Evolutionary conservation across 305 asterid species (phyloP).

Genomic region (Nicotiana rustica): DNA sequence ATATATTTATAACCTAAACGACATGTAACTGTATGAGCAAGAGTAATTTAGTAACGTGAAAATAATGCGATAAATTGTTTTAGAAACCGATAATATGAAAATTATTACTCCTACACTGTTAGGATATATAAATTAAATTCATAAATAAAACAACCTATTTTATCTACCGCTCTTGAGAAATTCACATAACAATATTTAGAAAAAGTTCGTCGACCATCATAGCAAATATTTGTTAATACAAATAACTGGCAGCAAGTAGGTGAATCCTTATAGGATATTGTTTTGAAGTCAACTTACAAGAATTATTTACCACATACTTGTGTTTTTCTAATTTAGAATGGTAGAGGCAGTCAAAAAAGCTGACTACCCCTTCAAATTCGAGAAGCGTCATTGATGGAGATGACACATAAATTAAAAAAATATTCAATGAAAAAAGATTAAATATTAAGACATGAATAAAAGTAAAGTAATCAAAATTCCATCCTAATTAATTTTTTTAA

Average conservation of each 20-base stretch:
- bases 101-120: not conserved
- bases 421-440: too few species aligned
- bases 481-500: too few species aligned
- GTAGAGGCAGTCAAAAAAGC: not conserved
- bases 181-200: not conserved
- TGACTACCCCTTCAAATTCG: slow-evolving; percentile 8
- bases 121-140: not conserved
- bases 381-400: not conserved
- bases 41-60: not conserved
- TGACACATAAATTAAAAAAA: too few species aligned
- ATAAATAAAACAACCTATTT: not conserved
- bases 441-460: too few species aligned
- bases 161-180: not conserved
- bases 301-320: not conserved
- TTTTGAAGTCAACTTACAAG: slow-evolving; percentile 1
- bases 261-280: not conserved
- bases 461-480: too few species aligned
- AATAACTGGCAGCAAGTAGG: slow-evolving; percentile 16
- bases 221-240: not conserved
- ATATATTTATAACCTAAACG: not conserved
- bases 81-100: too few species aligned
- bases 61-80: too few species aligned
- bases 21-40: not conserved
- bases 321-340: not conserved
- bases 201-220: not conserved